A percentile compares a stretch with the other conserved stretches of the same genome.
phyloP scores from a whole-genome alignment of 2,329 filamentous ascomycete species.

The Acrodontium crateriforme region DNA sequence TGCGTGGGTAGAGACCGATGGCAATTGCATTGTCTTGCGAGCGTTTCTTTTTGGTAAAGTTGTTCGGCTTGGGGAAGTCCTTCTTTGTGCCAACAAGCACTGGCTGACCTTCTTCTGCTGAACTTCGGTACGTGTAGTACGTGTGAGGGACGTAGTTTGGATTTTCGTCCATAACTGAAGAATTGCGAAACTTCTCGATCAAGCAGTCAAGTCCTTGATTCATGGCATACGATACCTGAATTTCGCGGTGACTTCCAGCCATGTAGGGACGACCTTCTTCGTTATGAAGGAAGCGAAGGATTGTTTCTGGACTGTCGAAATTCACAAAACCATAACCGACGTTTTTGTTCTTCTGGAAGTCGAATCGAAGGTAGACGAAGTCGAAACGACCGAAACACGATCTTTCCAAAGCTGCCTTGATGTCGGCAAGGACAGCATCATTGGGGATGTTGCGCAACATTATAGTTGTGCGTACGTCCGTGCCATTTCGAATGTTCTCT shows the following conservation, averaged over 20 bases:
- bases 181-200: conserved; percentile 92
- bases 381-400: conserved; percentile 75
- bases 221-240: conserved; percentile 91
- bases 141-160: conserved; percentile 75
- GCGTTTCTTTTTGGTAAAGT: conserved; percentile 73
- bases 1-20: conserved; percentile 70
- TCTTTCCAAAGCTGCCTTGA: conserved; percentile 68
- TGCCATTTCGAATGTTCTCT: conserved; percentile 26
- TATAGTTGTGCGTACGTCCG: conserved; percentile 41
- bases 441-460: conserved; percentile 95
- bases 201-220: conserved; percentile 88
- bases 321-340: conserved; percentile 98
- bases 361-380: conserved; percentile 87
- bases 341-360: conserved; percentile 40
- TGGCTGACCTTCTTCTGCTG: conserved; percentile 19
- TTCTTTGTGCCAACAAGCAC: conserved; percentile 55
- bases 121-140: conserved; percentile 38
- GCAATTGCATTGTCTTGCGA: conserved; percentile 78
- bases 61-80: conserved; percentile 64
- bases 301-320: conserved; percentile 65
- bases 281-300: conserved; percentile 54
- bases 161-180: conserved; percentile 83
- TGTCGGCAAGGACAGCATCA: conserved; percentile 51
- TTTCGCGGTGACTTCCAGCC: conserved; percentile 44
- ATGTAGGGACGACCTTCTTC: conserved; percentile 40